phyloP scores from a whole-genome alignment of 2,329 filamentous ascomycete species.

The Waltergamsia citrina region DNA sequence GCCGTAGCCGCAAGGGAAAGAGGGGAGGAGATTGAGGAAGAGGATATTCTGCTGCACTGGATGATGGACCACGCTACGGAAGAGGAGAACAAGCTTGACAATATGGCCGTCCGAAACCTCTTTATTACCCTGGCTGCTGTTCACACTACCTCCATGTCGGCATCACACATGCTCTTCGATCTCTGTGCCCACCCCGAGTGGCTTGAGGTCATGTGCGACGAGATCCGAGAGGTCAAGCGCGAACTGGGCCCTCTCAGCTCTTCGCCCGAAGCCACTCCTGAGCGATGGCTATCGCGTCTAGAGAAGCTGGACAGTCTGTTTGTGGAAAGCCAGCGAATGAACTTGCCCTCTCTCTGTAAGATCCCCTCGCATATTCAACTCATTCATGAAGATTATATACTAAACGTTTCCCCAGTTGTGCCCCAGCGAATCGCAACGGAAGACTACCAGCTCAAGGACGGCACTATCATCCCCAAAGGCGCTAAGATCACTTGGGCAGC shows the following conservation, averaged over 20 bases:
- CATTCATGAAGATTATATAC: not conserved
- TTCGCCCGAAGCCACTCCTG: not conserved
- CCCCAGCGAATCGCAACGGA: slow-evolving; percentile 10
- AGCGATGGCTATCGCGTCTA: not conserved
- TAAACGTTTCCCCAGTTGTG: slow-evolving; percentile 2
- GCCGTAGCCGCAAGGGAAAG: not conserved
- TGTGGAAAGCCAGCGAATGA: slow-evolving; percentile 1
- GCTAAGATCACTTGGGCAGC: slow-evolving; percentile 21
- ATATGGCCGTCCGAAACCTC: slow-evolving; percentile 30
- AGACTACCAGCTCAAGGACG: slow-evolving; percentile 33
- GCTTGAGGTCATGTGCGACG: slow-evolving; percentile 3
- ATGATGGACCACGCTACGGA: slow-evolving; percentile 26
- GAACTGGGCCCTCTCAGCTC: slow-evolving; percentile 1
- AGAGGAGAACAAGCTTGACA: slow-evolving; percentile 20
- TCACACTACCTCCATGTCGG: slow-evolving; percentile 32
- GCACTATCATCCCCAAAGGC: slow-evolving; percentile 29
- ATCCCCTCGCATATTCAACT: not conserved
- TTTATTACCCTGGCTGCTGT: slow-evolving; percentile 34
- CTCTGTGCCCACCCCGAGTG: slow-evolving; percentile 5
- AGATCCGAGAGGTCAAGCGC: slow-evolving; percentile 5
- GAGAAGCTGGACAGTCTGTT: slow-evolving; percentile 3
- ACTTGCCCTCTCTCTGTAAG: slow-evolving; percentile 1
- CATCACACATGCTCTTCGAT: slow-evolving; percentile 25
- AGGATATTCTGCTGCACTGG: slow-evolving; percentile 22
- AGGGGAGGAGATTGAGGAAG: not conserved